Evolutionary conservation across 2,329 filamentous ascomycete species (phyloP).

Genomic region (Penicillium sumatraense): DNA sequence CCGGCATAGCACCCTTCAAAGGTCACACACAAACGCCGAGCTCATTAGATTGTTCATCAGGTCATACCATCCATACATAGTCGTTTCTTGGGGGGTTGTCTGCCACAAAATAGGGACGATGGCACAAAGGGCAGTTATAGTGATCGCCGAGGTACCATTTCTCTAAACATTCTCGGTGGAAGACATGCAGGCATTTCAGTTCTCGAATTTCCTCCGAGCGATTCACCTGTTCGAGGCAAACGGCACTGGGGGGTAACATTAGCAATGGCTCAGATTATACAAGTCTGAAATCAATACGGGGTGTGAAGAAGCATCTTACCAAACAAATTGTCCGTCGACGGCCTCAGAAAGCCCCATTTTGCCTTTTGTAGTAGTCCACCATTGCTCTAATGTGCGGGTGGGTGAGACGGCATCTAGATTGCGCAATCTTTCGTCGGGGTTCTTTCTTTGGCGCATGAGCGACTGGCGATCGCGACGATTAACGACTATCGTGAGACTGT

Average conservation of each 20-base stretch:
- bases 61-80: constrained; percentile 45
- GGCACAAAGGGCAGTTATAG: constrained; percentile 45
- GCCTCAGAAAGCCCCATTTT: constrained; percentile 38
- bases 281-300: background rate
- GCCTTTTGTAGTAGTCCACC: constrained; percentile 40
- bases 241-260: constrained; percentile 29
- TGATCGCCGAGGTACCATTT: constrained; percentile 46
- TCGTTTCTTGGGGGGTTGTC: constrained; percentile 35
- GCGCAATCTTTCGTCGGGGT: constrained; percentile 35
- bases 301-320: constrained; percentile 32
- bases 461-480: constrained; percentile 35
- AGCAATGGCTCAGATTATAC: constrained; percentile 3
- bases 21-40: background rate
- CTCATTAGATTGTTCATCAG: background rate
- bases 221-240: constrained; percentile 44
- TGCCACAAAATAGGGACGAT: constrained; percentile 39
- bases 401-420: constrained; percentile 43
- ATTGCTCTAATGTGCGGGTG: constrained; percentile 41
- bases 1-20: background rate
- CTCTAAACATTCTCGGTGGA: constrained; percentile 45
- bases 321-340: constrained; percentile 41
- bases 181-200: constrained; percentile 44
- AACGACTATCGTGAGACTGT: constrained; percentile 38
- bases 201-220: constrained; percentile 42
- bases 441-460: constrained; percentile 26